Conservation (phyloP, 2,329 filamentous ascomycete species). For the Fusarium compactum region DNA sequence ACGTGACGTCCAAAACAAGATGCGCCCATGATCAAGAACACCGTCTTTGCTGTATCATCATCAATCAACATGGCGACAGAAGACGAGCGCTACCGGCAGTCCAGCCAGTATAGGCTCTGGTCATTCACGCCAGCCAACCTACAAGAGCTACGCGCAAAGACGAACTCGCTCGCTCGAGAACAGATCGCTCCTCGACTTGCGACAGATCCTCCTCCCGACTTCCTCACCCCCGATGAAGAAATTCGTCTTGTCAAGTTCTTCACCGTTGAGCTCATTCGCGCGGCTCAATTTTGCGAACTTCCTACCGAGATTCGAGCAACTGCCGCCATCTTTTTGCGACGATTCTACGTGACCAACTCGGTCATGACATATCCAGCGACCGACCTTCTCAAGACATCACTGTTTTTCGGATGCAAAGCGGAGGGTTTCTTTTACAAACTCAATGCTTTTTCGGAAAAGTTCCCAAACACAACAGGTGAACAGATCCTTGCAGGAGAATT, state of each 20-base stretch:
- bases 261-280: conserved; percentile 68
- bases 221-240: conserved; percentile 87
- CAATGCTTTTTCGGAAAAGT: conserved; percentile 74
- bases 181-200: conserved; percentile 71
- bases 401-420: conserved; percentile 94
- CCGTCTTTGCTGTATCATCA: conserved; percentile 10
- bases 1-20: conserved; percentile 21
- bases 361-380: conserved; percentile 96
- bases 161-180: conserved; percentile 77
- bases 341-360: conserved; percentile 96
- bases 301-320: conserved; percentile 70
- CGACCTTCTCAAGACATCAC: conserved; percentile 86
- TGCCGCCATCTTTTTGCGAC: conserved; percentile 87
- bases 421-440: conserved; percentile 82
- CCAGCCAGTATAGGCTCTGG: conserved; percentile 92
- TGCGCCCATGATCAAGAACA: neutral
- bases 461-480: conserved; percentile 78
- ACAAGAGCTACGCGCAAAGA: conserved; percentile 77
- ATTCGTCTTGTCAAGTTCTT: conserved; percentile 84
- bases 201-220: conserved; percentile 73
- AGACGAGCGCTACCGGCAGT: conserved; percentile 90
- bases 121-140: conserved; percentile 85
- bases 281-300: conserved; percentile 65
- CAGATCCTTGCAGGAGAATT: conserved; percentile 93
- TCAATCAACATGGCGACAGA: conserved; percentile 75